phyloP scores from a whole-genome alignment of 306 rosid species.

The Citrullus mucosospermus region DNA sequence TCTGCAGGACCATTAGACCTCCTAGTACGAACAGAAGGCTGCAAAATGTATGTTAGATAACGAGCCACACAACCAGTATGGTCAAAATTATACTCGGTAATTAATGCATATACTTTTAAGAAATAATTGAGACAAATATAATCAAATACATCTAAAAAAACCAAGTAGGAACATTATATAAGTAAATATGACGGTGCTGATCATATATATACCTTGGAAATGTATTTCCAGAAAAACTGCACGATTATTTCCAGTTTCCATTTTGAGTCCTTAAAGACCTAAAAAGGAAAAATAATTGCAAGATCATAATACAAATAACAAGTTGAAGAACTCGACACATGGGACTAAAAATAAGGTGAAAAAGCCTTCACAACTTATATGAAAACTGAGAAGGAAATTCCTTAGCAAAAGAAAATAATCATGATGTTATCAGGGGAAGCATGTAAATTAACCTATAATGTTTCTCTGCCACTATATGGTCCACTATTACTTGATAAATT shows the following conservation, averaged over 20 bases:
- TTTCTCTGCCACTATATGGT: background rate
- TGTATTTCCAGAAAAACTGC: conserved; percentile 75
- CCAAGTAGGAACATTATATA: background rate
- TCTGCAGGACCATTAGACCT: conserved; percentile 33
- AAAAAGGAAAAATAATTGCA: conserved; percentile 5
- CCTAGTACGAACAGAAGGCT: conserved; percentile 77
- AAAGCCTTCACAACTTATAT: background rate
- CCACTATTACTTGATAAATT: background rate
- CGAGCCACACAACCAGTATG: background rate
- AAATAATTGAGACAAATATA: background rate
- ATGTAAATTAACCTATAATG: background rate
- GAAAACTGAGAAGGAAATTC: background rate
- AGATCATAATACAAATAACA: conserved; percentile 9
- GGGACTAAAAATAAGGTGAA: background rate
- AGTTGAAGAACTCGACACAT: background rate
- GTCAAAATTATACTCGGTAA: background rate
- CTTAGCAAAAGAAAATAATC: background rate
- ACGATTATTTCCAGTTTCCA: conserved; percentile 78
- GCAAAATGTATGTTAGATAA: conserved; percentile 8
- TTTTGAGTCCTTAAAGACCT: conserved; percentile 52
- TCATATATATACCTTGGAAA: conserved; percentile 40
- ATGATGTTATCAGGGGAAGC: background rate
- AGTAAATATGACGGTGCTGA: background rate
- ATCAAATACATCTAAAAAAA: background rate
- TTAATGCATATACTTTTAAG: background rate